phyloP scores from a whole-genome alignment of 768 basidiomycete genomes.

The Tulasnella sp. region DNA sequence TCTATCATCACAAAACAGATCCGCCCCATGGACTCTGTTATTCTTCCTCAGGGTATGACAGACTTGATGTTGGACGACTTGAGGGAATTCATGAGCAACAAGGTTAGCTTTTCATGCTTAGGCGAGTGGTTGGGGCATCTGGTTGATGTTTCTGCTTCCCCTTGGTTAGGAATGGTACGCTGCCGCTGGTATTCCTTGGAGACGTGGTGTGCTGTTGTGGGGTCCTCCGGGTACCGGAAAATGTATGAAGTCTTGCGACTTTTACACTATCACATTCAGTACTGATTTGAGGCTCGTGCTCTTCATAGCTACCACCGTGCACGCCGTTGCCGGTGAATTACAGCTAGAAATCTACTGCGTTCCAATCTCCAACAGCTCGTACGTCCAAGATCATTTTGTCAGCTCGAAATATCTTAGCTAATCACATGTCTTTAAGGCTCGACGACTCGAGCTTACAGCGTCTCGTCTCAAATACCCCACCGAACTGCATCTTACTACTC shows the following conservation, averaged over 20 bases:
- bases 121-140: too few species aligned
- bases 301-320: slow-evolving; percentile 43
- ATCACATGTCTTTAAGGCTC: slow-evolving; percentile 29
- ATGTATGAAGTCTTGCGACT: neutral
- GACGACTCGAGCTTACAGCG: slow-evolving; percentile 76
- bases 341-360: slow-evolving; percentile 89
- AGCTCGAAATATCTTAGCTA: neutral
- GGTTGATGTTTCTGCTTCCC: neutral
- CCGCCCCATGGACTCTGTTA: slow-evolving; percentile 78
- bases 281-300: too few species aligned
- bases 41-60: slow-evolving; percentile 78
- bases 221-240: slow-evolving; percentile 34
- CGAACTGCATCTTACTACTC: slow-evolving; percentile 73
- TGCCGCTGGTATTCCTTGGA: slow-evolving; percentile 87
- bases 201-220: slow-evolving; percentile 48
- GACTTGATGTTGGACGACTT: slow-evolving; percentile 79
- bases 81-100: slow-evolving; percentile 44
- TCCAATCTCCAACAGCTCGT: slow-evolving; percentile 42
- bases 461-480: slow-evolving; percentile 78
- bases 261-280: too few species aligned
- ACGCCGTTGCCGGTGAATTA: slow-evolving; percentile 78
- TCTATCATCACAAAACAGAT: slow-evolving; percentile 83
- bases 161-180: slow-evolving; percentile 59
- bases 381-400: neutral
- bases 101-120: too few species aligned